These are phyloP conservation scores for Aspergillus sp. DNA, from an alignment of 2,329 filamentous ascomycete genomes.

Conservation along the genomic window DNA sequence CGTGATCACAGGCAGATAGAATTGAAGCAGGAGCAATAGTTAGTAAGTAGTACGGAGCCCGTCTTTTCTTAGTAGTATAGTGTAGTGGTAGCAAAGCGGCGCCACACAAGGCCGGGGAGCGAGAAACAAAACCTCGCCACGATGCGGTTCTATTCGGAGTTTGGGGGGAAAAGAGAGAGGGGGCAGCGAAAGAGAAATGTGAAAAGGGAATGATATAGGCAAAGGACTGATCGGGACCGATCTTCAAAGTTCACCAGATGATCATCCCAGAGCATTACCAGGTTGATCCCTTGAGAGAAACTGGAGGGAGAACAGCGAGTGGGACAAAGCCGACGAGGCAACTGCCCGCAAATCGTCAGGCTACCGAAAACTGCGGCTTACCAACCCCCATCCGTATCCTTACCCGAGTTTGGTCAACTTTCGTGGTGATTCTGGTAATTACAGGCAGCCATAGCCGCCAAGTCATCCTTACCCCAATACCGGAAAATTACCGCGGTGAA, in stretches of 20 bases:
- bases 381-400: no score
- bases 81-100: no score
- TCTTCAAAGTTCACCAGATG: neutral
- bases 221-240: conserved; percentile 1
- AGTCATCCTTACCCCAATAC: neutral
- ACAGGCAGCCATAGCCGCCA: neutral
- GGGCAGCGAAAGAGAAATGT: neutral
- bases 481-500: neutral
- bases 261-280: neutral
- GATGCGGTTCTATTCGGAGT: conserved; percentile 2
- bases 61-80: no score
- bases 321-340: conserved; percentile 2
- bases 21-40: neutral
- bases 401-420: no score
- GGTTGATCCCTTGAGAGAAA: neutral
- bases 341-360: conserved; percentile 2
- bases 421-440: no score
- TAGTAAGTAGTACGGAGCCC: no score
- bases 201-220: neutral
- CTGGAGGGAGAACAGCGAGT: neutral
- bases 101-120: no score
- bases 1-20: no score
- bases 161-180: neutral
- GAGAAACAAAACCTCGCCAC: neutral
- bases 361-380: neutral